phyloP scores from a whole-genome alignment of 768 basidiomycete genomes.

The Trametes cingulata region DNA sequence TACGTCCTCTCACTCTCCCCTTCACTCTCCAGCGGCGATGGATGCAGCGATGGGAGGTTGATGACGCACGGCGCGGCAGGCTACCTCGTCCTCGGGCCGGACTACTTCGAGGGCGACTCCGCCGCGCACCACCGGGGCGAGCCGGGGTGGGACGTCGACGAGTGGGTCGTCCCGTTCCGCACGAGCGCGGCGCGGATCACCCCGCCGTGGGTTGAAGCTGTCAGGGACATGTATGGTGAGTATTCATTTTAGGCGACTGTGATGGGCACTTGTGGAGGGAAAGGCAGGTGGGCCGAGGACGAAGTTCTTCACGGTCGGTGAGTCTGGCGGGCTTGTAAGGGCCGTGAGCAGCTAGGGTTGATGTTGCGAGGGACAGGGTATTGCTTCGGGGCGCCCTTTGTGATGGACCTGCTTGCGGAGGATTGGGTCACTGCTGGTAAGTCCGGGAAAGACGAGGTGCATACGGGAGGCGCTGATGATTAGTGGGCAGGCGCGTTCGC shows the following conservation, averaged over 20 bases:
- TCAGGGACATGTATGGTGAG: conserved; percentile 51
- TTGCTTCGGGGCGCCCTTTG: conserved; percentile 58
- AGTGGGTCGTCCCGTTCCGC: conserved; percentile 25
- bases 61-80: too few species aligned
- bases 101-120: conserved; percentile 65
- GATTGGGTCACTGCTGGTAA: conserved; percentile 50
- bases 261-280: too few species aligned
- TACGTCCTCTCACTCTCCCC: conserved; percentile 25
- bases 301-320: conserved; percentile 22
- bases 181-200: conserved; percentile 38
- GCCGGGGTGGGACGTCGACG: conserved; percentile 16
- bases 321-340: not conserved
- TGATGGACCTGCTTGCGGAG: conserved; percentile 46
- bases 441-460: not conserved
- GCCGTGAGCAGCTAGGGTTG: not conserved
- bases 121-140: conserved; percentile 42
- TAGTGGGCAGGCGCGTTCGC: conserved; percentile 48
- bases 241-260: too few species aligned
- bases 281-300: conserved; percentile 29
- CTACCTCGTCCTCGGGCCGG: conserved; percentile 57
- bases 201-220: conserved; percentile 54
- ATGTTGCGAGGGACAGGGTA: conserved; percentile 42
- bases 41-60: not conserved
- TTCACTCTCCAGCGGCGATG: not conserved
- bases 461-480: not conserved